phyloP scores from a whole-genome alignment of 2,329 filamentous ascomycete species.

The Scleromitrula shiraiana region DNA sequence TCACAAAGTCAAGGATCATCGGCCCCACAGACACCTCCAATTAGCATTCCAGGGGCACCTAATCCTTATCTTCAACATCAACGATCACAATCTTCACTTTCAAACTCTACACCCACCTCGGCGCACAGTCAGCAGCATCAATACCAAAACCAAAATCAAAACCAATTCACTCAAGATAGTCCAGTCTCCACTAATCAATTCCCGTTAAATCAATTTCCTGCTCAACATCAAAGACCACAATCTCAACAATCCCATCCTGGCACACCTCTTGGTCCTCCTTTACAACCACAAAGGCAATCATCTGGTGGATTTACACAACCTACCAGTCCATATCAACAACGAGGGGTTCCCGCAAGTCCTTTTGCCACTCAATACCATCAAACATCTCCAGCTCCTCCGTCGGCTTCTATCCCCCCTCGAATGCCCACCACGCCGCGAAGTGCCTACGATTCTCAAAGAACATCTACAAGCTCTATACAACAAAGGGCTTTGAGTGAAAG shows the following conservation, averaged over 20 bases:
- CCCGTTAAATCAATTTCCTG: conserved; percentile 21
- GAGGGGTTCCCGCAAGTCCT: conserved; percentile 29
- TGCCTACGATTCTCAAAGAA: conserved; percentile 40
- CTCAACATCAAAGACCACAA: conserved; percentile 25
- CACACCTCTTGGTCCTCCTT: conserved; percentile 44
- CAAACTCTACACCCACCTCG: conserved; percentile 53
- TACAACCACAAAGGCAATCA: conserved; percentile 37
- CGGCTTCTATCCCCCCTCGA: conserved; percentile 33
- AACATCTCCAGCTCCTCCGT: conserved; percentile 32
- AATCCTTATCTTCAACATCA: conserved; percentile 34
- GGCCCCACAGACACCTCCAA: conserved; percentile 28
- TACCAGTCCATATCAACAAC: conserved; percentile 53
- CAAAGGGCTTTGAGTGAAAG: conserved; percentile 51
- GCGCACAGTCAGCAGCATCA: conserved; percentile 51
- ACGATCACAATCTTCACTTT: conserved; percentile 50
- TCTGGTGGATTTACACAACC: conserved; percentile 42
- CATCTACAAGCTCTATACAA: conserved; percentile 34
- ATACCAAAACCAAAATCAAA: conserved; percentile 27
- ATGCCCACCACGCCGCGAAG: conserved; percentile 34
- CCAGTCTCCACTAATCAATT: conserved; percentile 32
- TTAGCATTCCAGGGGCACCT: conserved; percentile 27
- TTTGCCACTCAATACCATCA: conserved; percentile 23
- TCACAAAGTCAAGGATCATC: conserved; percentile 25
- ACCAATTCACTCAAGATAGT: conserved; percentile 44
- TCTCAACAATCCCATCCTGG: conserved; percentile 27